Conservation (phyloP, 306 rosid genomes). For the Acmispon strigosus region DNA sequence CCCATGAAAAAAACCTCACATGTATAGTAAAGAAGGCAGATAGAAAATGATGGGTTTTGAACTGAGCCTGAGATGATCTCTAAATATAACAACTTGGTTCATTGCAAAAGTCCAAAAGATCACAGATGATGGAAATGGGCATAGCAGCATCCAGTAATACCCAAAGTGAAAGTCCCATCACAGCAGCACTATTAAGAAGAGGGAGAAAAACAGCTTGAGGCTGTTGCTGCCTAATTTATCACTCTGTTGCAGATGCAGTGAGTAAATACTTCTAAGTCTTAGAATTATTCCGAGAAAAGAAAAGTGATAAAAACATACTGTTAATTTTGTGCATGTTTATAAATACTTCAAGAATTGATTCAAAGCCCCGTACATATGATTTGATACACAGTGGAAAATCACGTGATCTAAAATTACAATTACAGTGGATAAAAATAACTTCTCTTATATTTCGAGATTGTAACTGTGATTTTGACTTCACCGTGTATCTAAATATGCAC, state of each 20-base stretch:
- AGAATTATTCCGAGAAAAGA: no score
- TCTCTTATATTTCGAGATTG: no score
- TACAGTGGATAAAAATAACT: no score
- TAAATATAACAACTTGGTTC: constrained; percentile 7
- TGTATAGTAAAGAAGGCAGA: constrained; percentile 13
- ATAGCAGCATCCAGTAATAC: constrained; percentile 20
- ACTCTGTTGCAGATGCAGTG: constrained; percentile 8
- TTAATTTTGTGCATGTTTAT: no score
- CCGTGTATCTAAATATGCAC: no score
- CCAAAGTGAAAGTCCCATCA: constrained; percentile 36
- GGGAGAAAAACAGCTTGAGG: not conserved
- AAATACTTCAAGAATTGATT: no score
- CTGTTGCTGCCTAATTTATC: constrained; percentile 12
- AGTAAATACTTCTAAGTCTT: no score
- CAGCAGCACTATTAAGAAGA: constrained; percentile 12
- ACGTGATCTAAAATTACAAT: no score
- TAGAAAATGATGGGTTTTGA: constrained; percentile 39
- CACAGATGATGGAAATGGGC: constrained; percentile 13
- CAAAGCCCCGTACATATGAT: no score
- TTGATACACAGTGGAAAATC: no score
- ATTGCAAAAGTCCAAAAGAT: constrained; percentile 31
- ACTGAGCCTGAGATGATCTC: constrained; percentile 41
- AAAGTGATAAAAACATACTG: no score
- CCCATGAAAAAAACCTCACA: not conserved
- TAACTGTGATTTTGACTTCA: no score